These are phyloP conservation scores for Pichia nanzhaoensis DNA, from an alignment of 805 yeast species.

Conservation along the genomic window DNA sequence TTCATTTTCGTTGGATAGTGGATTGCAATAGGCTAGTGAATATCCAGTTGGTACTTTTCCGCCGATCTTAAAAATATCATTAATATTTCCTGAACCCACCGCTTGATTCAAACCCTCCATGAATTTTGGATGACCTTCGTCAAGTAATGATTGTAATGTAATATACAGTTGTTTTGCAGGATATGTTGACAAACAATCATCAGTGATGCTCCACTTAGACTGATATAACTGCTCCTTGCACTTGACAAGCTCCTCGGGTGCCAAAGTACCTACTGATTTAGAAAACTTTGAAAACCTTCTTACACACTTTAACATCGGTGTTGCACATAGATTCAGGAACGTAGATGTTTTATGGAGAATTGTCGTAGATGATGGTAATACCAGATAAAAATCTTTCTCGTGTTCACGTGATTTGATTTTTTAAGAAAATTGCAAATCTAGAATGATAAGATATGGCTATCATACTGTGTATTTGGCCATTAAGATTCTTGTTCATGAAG, in stretches of 20 bases:
- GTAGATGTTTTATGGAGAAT: too few species aligned
- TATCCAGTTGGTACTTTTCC: slow-evolving; percentile 42
- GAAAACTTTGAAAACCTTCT: background rate
- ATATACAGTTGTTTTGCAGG: slow-evolving; percentile 24
- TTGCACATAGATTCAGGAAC: too few species aligned
- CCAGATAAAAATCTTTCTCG: too few species aligned
- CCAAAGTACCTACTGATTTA: background rate
- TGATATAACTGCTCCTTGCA: slow-evolving; percentile 15
- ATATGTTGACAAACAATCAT: slow-evolving; percentile 25
- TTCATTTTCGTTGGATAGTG: slow-evolving; percentile 37
- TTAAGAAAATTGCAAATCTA: too few species aligned
- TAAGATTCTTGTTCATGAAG: too few species aligned
- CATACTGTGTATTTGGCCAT: too few species aligned
- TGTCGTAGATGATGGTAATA: too few species aligned
- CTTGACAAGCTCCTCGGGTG: slow-evolving; percentile 1
- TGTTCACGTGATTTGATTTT: too few species aligned
- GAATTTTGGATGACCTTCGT: slow-evolving; percentile 7
- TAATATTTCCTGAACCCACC: background rate
- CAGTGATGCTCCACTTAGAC: slow-evolving; percentile 21
- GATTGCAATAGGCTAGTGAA: slow-evolving; percentile 64
- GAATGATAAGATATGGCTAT: too few species aligned
- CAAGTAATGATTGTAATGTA: slow-evolving; percentile 24
- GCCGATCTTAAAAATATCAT: slow-evolving; percentile 17
- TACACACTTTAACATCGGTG: too few species aligned
- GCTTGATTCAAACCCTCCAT: slow-evolving; percentile 12